These are phyloP conservation scores for Andrographis paniculata DNA, from an alignment of 305 asterid genomes.

Conservation along the genomic window DNA sequence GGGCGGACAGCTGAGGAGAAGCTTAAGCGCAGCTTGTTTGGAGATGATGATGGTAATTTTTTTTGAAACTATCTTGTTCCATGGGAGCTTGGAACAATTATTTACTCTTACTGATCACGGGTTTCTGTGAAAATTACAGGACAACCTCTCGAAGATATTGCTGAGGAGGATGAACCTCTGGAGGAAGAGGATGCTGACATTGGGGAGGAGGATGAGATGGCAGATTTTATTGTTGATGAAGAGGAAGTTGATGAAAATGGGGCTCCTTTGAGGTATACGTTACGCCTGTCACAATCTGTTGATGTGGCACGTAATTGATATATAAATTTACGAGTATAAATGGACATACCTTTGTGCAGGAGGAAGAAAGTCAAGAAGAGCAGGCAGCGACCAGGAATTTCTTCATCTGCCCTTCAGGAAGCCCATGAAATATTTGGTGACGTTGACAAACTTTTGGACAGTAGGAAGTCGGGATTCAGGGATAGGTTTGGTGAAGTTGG, in stretches of 20 bases:
- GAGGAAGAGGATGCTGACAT: constrained; percentile 82
- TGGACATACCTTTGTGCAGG: constrained; percentile 37
- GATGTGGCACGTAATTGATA: too few species aligned
- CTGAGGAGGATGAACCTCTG: constrained; percentile 76
- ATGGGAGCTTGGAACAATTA: neutral
- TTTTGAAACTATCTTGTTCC: constrained; percentile 12
- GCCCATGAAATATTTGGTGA: constrained; percentile 97
- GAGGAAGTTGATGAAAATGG: constrained; percentile 92
- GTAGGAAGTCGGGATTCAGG: constrained; percentile 48
- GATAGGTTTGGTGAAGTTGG: constrained; percentile 44
- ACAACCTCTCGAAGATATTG: constrained; percentile 90
- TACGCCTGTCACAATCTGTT: too few species aligned
- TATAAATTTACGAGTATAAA: neutral
- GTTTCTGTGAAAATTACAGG: constrained; percentile 31
- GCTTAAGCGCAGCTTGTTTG: constrained; percentile 79
- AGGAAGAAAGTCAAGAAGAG: constrained; percentile 78
- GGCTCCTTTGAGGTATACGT: constrained; percentile 60
- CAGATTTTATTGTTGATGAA: constrained; percentile 90
- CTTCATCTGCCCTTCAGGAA: constrained; percentile 85
- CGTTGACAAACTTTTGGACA: constrained; percentile 71
- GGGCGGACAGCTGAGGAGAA: constrained; percentile 83
- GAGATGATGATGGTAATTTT: constrained; percentile 84
- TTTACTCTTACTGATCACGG: constrained; percentile 10
- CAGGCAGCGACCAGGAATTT: constrained; percentile 85
- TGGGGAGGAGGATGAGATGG: constrained; percentile 95